phyloP scores from a whole-genome alignment of 2,329 filamentous ascomycete genomes.

The Nakataea oryzae region DNA sequence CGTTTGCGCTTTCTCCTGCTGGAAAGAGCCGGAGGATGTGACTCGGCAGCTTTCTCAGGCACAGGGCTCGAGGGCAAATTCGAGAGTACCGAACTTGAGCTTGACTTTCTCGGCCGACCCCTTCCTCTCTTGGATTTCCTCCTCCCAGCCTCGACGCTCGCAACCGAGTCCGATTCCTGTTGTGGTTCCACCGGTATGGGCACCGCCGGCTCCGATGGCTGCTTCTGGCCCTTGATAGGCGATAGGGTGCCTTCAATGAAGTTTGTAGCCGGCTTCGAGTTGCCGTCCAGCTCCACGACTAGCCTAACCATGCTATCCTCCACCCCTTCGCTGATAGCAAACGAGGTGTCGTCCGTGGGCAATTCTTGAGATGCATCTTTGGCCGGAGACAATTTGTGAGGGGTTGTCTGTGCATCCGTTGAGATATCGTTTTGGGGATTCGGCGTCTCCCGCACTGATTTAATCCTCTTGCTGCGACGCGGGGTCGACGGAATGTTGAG shows the following conservation, averaged over 20 bases:
- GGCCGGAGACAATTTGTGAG: constrained; percentile 8
- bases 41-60: constrained; percentile 7
- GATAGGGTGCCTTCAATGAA: constrained; percentile 1
- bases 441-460: constrained; percentile 22
- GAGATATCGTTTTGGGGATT: constrained; percentile 35
- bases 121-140: constrained; percentile 7
- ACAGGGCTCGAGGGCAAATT: constrained; percentile 7
- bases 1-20: constrained; percentile 19
- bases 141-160: constrained; percentile 17
- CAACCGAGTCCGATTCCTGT: not conserved
- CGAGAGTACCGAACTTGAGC: constrained; percentile 2
- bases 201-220: not conserved
- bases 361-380: not conserved
- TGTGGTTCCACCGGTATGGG: not conserved
- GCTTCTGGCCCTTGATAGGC: not conserved
- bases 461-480: constrained; percentile 3
- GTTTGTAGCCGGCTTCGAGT: constrained; percentile 16
- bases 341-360: constrained; percentile 17
- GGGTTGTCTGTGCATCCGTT: constrained; percentile 38
- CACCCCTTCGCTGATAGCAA: constrained; percentile 31
- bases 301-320: constrained; percentile 37
- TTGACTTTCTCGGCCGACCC: constrained; percentile 11
- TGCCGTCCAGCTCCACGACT: constrained; percentile 35
- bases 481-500: constrained; percentile 10
- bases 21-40: constrained; percentile 8